Conservation (phyloP, 192 early-diverging fungal species). For the Coemansia sp. region DNA sequence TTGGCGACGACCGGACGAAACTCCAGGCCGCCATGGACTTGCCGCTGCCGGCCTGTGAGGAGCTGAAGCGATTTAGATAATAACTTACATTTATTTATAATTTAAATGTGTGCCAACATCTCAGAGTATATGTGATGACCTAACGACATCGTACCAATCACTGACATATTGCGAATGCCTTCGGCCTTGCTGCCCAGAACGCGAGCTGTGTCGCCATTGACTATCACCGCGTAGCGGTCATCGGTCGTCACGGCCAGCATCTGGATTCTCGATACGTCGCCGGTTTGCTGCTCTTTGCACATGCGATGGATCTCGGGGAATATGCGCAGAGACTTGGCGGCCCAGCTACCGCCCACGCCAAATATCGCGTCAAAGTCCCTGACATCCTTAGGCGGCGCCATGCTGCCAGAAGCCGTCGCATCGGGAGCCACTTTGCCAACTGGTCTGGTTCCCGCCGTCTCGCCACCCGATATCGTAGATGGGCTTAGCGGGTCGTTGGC, state of each 20-base stretch:
- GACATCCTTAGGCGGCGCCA: slow-evolving; percentile 3
- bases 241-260: slow-evolving; percentile 16
- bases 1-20: slow-evolving; percentile 60
- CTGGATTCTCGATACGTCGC: background rate
- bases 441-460: no score
- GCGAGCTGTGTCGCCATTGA: background rate
- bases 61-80: slow-evolving; percentile 59
- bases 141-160: background rate
- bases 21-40: slow-evolving; percentile 67
- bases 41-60: slow-evolving; percentile 69
- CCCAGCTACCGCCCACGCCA: slow-evolving; percentile 24
- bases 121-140: background rate
- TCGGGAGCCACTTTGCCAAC: background rate
- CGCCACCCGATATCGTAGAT: background rate
- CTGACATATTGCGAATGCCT: background rate
- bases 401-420: background rate
- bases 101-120: background rate
- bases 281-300: background rate
- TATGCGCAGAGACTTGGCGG: slow-evolving; percentile 18
- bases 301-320: slow-evolving; percentile 14
- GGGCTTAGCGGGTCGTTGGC: slow-evolving; percentile 23
- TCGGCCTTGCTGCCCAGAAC: background rate
- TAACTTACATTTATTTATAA: background rate
- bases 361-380: slow-evolving; percentile 4
- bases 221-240: background rate